Evolutionary conservation across 2,329 filamentous ascomycete genomes (phyloP), one percentile per base, ranked within the genome.

Genomic region (Chaetomium strumarium): DNA sequence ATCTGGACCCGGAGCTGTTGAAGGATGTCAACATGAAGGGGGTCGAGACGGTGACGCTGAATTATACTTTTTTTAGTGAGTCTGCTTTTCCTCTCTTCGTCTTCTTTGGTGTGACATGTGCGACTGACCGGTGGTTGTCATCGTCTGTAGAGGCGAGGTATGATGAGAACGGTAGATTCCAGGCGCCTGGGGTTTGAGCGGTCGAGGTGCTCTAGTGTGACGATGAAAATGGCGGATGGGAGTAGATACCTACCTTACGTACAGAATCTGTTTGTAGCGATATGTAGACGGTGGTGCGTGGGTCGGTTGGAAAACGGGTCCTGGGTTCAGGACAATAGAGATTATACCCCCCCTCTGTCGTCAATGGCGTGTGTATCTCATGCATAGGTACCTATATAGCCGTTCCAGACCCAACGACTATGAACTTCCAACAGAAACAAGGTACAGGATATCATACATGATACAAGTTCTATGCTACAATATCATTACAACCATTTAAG

Each of bases 41-140:
- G 0, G 89, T 99, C 57, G 90, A 96, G 73, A 96, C 91, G 2
- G 90, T 99, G 51, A 99, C 93, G 33, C 71, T 99, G 65, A 95
- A 86, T 62, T 99, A 99, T 73, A 99, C 93, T 0, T 99, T 99
- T 68, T 99, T 99, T 70, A 99, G 90, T 95, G 75, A 76, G 89
- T 79, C 10, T n/a, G 33, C 31, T 12, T 20, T 37, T 3, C 8
- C 8, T 29, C 11, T 43, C 31, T 5, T 39, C 3, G 14, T 16
- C 8, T 38, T 8, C 5, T 37, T 7, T 2, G 2, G 33, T 46
- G 12, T 6, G 31, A 16, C 19, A 17, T 37, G 29, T 14, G 17
- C 12, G 42, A 3, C 16, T 24, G 31, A 20, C 41, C 63, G 58
- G 71, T 79, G 58, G 80, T 58, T 10, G 14, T 19, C 37, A 11